These are phyloP conservation scores for Candida boleticola DNA, from an alignment of 805 yeast species.

Conservation along the genomic window DNA sequence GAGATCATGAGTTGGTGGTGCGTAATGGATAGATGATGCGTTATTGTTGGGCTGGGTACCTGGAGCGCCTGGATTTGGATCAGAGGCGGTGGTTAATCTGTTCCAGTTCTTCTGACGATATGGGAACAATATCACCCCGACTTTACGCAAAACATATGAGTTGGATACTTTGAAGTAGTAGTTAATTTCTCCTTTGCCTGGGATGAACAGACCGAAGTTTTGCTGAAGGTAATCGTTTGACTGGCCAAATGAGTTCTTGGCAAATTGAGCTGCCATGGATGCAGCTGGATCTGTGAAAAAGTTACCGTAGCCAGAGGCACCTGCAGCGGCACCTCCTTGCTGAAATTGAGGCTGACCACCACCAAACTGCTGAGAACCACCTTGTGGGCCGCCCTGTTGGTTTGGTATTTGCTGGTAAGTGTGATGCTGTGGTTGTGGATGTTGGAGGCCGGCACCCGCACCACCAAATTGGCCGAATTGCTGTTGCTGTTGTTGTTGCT, in stretches of 20 bases:
- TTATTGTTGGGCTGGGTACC: conserved; percentile 28
- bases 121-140: conserved; percentile 77
- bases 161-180: conserved; percentile 92
- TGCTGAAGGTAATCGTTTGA: conserved; percentile 78
- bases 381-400: conserved; percentile 15
- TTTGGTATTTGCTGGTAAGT: conserved; percentile 18
- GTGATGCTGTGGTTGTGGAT: conserved; percentile 40
- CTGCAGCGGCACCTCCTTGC: conserved; percentile 3
- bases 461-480: conserved; percentile 22
- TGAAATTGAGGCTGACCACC: conserved; percentile 13
- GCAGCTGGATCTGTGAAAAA: conserved; percentile 78
- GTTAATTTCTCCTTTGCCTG: conserved; percentile 57
- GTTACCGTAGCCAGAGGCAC: conserved; percentile 22
- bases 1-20: conserved; percentile 80
- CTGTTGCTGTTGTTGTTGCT: conserved; percentile 16
- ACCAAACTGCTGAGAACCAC: conserved; percentile 14
- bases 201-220: conserved; percentile 55
- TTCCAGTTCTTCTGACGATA: conserved; percentile 84
- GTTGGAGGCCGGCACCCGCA: conserved; percentile 37
- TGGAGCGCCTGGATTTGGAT: conserved; percentile 21
- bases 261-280: conserved; percentile 82
- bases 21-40: conserved; percentile 40
- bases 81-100: conserved; percentile 36
- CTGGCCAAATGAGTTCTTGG: conserved; percentile 78
- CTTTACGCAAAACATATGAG: conserved; percentile 73